Conservation (phyloP, 129 eudicot genomes). For the Saposhnikovia divaricata region DNA sequence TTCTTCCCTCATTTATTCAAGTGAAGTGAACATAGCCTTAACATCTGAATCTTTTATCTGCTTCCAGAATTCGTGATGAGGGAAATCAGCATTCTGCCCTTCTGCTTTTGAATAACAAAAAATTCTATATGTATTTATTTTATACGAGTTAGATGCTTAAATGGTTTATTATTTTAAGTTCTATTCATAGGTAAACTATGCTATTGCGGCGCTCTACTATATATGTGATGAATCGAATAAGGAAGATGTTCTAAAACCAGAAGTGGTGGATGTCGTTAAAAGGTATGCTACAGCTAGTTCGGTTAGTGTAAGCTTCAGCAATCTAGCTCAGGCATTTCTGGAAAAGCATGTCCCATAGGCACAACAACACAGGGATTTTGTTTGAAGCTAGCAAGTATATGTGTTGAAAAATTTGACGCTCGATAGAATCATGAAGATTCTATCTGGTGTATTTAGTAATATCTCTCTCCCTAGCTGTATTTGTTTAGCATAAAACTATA, state of each 20-base stretch:
- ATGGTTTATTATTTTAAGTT: not conserved
- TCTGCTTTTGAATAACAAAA: not conserved
- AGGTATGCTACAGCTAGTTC: conserved; percentile 59
- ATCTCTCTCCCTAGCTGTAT: not conserved
- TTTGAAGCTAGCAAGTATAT: not conserved
- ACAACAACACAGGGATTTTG: not conserved
- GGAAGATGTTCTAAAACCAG: conserved; percentile 54
- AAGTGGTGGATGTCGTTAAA: conserved; percentile 53
- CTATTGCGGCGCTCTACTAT: conserved; percentile 70
- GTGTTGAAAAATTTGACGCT: too few species aligned
- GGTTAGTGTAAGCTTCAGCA: conserved; percentile 53
- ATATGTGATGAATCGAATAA: conserved; percentile 47
- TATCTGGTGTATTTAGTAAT: not conserved
- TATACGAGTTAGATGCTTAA: not conserved
- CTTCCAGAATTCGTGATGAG: not conserved
- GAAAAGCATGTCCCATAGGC: conserved; percentile 47
- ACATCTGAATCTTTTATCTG: not conserved
- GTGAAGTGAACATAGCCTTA: too few species aligned
- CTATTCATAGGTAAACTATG: conserved; percentile 58
- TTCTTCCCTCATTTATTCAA: too few species aligned
- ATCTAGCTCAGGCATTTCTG: conserved; percentile 70
- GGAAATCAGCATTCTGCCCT: not conserved
- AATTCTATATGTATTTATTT: not conserved
- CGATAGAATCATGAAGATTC: not conserved
- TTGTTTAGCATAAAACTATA: too few species aligned